Evolutionary conservation across 2,329 filamentous ascomycete species (phyloP), one percentile per base, ranked within the genome.

Genomic region (Verticillium klebahnii): DNA sequence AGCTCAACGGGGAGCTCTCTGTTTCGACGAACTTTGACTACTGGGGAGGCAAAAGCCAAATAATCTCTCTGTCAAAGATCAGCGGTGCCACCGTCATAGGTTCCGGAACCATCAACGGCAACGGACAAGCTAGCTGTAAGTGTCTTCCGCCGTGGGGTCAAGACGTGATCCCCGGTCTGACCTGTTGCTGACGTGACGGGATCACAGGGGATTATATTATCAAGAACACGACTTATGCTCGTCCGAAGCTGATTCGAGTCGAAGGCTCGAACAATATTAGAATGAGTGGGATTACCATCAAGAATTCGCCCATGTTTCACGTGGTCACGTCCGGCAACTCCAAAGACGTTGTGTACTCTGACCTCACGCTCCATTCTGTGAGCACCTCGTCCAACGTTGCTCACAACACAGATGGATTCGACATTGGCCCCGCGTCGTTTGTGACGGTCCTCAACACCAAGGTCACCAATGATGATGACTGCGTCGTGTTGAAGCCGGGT

Each of bases 271-370:
- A 70, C 15, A 70, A 76, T 55, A 74, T 81, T 59, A 69, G 68
- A 7, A 66, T 82, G 23, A 68, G 69, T 4, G 72, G 73, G 23
- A 63, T 81, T 23, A 67, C 65, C 7, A 69, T 77, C 25, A 76
- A 75, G 62, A 80, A 81, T 60, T 72, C 78, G 0, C 78, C 78
- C 0, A 80, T 78, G 32, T 77, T 80, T 19, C 81, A 81, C 70
- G 72, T 75, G 63, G 75, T 74, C 2, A 70, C 73, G 19, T 76
- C 73, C 14, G 76, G 76, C 1, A 68, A 67, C 37, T 72, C 74
- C 1, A 69, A 63, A 1, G 74, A 77, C 17, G 67, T 79, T 9
- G 61, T 63, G 1, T 80, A 77, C 65, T 66, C 68, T n/a, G 61
- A 69, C 56, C 69, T 81, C 31, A 72, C 68, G 4, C 69, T 82